These are phyloP conservation scores for Paracorniculantispora psalliotae DNA, from an alignment of 2,329 filamentous ascomycete species.

Conservation along the genomic window DNA sequence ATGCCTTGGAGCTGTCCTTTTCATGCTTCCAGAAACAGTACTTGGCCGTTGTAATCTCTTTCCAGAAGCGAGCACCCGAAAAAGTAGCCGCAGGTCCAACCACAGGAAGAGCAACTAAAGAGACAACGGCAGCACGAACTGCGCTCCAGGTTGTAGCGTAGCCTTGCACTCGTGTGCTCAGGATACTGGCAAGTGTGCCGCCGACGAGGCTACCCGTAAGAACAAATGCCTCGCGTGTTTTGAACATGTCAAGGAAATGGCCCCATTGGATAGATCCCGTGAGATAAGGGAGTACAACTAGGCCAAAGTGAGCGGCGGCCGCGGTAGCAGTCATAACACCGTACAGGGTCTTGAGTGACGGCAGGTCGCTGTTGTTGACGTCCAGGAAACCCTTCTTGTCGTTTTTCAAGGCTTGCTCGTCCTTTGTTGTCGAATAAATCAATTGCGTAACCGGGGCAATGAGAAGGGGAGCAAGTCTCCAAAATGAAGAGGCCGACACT, in stretches of 20 bases:
- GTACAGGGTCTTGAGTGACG: not conserved
- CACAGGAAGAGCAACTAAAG: not conserved
- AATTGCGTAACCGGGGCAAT: not conserved
- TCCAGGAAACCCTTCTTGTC: not conserved
- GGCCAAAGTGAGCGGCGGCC: not conserved
- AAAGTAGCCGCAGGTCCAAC: not conserved
- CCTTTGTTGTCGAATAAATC: not conserved
- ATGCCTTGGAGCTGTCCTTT: not conserved
- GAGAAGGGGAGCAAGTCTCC: not conserved
- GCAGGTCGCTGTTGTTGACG: not conserved
- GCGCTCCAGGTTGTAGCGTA: slow-evolving; percentile 1
- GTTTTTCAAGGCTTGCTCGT: not conserved
- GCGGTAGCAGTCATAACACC: not conserved
- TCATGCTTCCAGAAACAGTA: slow-evolving; percentile 7
- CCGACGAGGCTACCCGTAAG: not conserved
- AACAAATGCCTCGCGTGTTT: not conserved
- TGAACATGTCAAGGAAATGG: not conserved
- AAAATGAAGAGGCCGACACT: not conserved
- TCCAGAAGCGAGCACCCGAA: not conserved
- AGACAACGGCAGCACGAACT: not conserved
- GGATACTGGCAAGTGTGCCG: not conserved
- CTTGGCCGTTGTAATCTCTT: slow-evolving; percentile 2
- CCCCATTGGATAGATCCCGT: not conserved
- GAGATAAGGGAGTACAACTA: not conserved
- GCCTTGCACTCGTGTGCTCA: not conserved